A percentile compares a stretch with the other conserved stretches of the same genome.
Conservation (phyloP, 805 yeast genomes). For the Kluyveromyces lactis region DNA sequence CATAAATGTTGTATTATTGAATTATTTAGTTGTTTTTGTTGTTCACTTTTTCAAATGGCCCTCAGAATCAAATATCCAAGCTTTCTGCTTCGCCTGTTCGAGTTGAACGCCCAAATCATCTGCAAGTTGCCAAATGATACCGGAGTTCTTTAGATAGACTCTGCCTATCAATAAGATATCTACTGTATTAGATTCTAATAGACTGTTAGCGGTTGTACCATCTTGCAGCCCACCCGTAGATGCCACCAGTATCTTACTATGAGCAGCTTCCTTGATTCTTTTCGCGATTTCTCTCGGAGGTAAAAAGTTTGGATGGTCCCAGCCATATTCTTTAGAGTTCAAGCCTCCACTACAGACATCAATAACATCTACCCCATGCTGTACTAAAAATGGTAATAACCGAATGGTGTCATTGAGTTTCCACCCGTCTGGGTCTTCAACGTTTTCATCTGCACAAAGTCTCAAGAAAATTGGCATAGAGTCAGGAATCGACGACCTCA, state of each 20-base stretch:
- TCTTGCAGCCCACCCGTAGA: conserved; percentile 39
- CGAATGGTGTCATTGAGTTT: conserved; percentile 36
- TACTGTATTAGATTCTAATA: conserved; percentile 35
- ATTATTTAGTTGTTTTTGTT: too few species aligned
- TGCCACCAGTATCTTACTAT: conserved; percentile 30
- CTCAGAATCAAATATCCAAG: conserved; percentile 23
- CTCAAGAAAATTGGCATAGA: conserved; percentile 41
- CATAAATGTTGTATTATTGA: too few species aligned
- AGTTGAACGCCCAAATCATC: conserved; percentile 37
- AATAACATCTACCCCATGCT: conserved; percentile 41
- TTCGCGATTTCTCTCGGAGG: conserved; percentile 1
- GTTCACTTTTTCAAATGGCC: not conserved
- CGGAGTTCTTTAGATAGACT: conserved; percentile 41
- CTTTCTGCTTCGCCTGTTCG: conserved; percentile 31
- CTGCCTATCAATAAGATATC: conserved; percentile 43
- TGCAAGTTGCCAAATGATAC: conserved; percentile 44
- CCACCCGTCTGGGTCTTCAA: conserved; percentile 33
- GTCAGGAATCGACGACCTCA: conserved; percentile 33
- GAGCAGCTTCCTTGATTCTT: conserved; percentile 3
- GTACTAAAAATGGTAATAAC: conserved; percentile 33
- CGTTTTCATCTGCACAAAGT: conserved; percentile 38
- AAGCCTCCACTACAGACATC: conserved; percentile 52
- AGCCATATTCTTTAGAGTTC: conserved; percentile 20
- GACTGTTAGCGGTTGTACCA: conserved; percentile 31
- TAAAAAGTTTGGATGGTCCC: conserved; percentile 1